Evolutionary conservation across 106 monocot species (phyloP).

Genomic region (Allium cepa): DNA sequence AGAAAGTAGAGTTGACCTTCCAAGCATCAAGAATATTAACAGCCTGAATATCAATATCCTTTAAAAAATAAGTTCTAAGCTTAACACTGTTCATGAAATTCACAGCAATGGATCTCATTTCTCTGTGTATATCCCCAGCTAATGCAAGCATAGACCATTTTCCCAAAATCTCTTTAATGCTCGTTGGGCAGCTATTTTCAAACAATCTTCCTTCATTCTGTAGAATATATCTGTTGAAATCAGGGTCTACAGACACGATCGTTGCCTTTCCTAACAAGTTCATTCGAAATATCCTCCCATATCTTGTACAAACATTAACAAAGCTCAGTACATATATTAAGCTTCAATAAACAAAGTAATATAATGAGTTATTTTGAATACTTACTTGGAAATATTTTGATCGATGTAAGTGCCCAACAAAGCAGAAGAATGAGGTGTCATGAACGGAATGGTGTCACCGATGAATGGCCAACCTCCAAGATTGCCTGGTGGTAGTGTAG

Average conservation of each 20-base stretch:
- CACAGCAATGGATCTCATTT: constrained; percentile 28
- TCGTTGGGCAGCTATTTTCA: constrained; percentile 23
- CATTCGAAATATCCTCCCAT: constrained; percentile 36
- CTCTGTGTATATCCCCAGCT: constrained; percentile 17
- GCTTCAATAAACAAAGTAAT: neutral
- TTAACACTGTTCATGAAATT: constrained; percentile 21
- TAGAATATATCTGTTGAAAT: constrained; percentile 35
- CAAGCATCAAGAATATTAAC: constrained; percentile 19
- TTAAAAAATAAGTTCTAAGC: constrained; percentile 15
- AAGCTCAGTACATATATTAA: neutral
- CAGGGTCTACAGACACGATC: constrained; percentile 34
- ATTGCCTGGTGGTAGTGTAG: constrained; percentile 27
- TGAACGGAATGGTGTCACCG: constrained; percentile 32
- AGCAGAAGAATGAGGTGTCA: constrained; percentile 29
- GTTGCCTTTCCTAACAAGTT: constrained; percentile 28
- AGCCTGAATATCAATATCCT: constrained; percentile 21
- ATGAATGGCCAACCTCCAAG: constrained; percentile 32
- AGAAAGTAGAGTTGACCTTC: constrained; percentile 11
- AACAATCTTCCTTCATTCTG: constrained; percentile 43
- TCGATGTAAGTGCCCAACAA: constrained; percentile 20
- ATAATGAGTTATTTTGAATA: neutral
- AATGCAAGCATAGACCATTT: constrained; percentile 29
- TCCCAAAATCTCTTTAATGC: constrained; percentile 25
- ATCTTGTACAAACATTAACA: constrained; percentile 8
- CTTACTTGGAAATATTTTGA: constrained; percentile 16